Base-by-base conservation (phyloP, 2,329 filamentous ascomycete genomes). In the Colletotrichum liriopes region DNA sequence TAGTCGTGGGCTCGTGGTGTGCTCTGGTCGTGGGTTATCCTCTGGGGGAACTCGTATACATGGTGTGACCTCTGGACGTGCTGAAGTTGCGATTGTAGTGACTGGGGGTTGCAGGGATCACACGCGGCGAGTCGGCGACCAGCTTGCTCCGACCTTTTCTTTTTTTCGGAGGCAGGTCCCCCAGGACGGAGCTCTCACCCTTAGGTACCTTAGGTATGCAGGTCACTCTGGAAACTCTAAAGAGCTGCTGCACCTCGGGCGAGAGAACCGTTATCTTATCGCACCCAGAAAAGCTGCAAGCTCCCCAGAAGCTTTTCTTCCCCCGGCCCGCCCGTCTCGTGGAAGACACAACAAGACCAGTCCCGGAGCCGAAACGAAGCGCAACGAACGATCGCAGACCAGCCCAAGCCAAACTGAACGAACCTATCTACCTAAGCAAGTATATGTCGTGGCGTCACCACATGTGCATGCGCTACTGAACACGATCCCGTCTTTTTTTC, bases 241-340 rank as follows among this genome's bases (percentile, higher is more conserved):
- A 37, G 11, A 52, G 23, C 39, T 43, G 58, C 26, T 26, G 41
- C 26, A 26, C 41, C 41, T 16, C 29, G 14, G 11, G 45, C 47
- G 23, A 20, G 29, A 32, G 35, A 20, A 16, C 20, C 39, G 45
- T 68, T 67, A 71, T 71, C 68, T 71, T 71, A 71, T 71, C 68
- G 41, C 23, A 23, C 23, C n/a, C 51, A 49, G 16, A 37, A 60
- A 60, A 65, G 54, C 39, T 39, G 23, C 20, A 47, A 67, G 65
- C 65, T 71, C 45, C 7, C 29, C 49, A 9, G 16, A 62, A 58
- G 56, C 58, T 52, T 35, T 58, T 52, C 26, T 47, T 37, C n/a
- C 9, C 37, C 32, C 32, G 29, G 7, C 43, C 35, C 12, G 7
- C 39, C 18, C 23, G 26, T n/a, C 16, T 64, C 51, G 39, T 39